Percentiles rank a stretch among this genome's conserved stretches.
Conservation (phyloP, 2,329 filamentous ascomycete species). For the Lasiodiplodia citricola region DNA sequence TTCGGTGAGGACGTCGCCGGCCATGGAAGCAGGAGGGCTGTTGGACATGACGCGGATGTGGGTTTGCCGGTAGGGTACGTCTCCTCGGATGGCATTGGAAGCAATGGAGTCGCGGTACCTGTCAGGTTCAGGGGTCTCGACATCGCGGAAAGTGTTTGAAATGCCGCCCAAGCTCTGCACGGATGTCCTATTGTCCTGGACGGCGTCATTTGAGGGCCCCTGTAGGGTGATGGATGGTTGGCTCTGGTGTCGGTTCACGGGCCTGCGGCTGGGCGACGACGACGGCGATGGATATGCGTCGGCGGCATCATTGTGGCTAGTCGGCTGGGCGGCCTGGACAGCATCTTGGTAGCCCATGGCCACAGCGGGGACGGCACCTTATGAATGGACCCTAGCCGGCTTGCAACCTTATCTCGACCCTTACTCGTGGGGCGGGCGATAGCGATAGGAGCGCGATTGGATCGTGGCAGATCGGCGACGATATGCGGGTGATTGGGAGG, state of each 20-base stretch:
- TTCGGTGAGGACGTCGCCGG: constrained; percentile 9
- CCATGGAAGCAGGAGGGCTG: constrained; percentile 15
- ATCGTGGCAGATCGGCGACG: constrained; percentile 19
- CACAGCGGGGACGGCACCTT: constrained; percentile 15
- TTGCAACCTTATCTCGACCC: constrained; percentile 26
- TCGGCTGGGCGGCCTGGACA: constrained; percentile 27
- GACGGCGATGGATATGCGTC: constrained; percentile 36
- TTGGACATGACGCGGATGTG: constrained; percentile 18
- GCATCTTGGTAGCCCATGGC: constrained; percentile 37
- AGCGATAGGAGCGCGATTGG: neutral
- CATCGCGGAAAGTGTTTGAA: constrained; percentile 41
- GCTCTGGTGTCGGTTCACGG: constrained; percentile 24
- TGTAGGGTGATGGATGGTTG: constrained; percentile 33
- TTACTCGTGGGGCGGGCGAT: constrained; percentile 21
- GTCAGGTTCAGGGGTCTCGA: constrained; percentile 34
- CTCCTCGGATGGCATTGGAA: constrained; percentile 6
- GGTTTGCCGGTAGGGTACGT: constrained; percentile 8
- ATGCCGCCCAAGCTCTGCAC: constrained; percentile 40
- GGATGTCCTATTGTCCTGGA: constrained; percentile 38
- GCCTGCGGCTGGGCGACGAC: constrained; percentile 28
- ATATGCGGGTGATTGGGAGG: constrained; percentile 17
- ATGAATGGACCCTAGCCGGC: constrained; percentile 22
- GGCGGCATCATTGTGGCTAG: constrained; percentile 27
- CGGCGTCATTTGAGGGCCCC: constrained; percentile 37
- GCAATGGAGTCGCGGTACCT: constrained; percentile 18